Evolutionary conservation across 371 early-diverging fungal species (phyloP).

Genomic region (Mucor indicus): DNA sequence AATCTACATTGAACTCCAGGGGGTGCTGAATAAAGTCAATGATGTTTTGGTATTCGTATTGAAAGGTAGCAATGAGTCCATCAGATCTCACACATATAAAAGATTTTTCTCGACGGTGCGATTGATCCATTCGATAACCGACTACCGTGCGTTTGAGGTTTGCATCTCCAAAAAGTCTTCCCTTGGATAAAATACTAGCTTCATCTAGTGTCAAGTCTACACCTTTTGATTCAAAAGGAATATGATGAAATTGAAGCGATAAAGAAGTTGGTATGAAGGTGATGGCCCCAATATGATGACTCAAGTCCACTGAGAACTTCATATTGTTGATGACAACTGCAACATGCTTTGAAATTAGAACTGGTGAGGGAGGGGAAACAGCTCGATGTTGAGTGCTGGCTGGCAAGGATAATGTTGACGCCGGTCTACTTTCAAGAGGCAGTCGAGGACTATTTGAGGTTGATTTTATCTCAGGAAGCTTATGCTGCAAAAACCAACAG

Average conservation of each 20-base stretch:
- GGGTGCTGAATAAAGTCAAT: conserved; percentile 43
- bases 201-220: conserved; percentile 36
- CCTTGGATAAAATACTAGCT: conserved; percentile 51
- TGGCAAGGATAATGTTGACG: too few species aligned
- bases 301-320: conserved; percentile 65
- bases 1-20: conserved; percentile 24
- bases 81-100: conserved; percentile 20
- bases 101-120: conserved; percentile 8
- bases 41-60: conserved; percentile 72
- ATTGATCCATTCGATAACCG: conserved; percentile 9
- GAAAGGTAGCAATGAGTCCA: conserved; percentile 47
- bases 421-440: too few species aligned
- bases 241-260: conserved; percentile 39
- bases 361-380: not conserved
- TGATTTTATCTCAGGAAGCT: not conserved
- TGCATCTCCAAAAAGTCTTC: conserved; percentile 55
- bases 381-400: too few species aligned
- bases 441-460: too few species aligned
- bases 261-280: conserved; percentile 45
- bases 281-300: conserved; percentile 74
- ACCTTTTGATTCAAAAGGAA: conserved; percentile 43
- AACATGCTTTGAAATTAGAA: conserved; percentile 51
- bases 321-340: conserved; percentile 50
- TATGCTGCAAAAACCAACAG: conserved; percentile 59
- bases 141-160: conserved; percentile 27